phyloP scores from a whole-genome alignment of 192 early-diverging fungal species.

The Coemansia sp. region DNA sequence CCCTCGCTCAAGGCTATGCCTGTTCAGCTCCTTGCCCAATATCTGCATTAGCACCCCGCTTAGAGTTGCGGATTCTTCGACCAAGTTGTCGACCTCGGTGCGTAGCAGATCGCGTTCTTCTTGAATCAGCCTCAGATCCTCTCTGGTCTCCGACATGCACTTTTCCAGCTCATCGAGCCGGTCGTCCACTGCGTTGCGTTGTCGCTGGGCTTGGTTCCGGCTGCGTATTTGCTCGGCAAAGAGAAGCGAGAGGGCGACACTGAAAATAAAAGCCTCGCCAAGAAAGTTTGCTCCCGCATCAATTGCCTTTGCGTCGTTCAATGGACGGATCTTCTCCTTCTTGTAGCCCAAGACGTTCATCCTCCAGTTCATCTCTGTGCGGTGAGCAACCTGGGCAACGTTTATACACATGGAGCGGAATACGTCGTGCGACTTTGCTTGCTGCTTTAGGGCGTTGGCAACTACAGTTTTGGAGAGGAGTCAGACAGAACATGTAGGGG shows the following conservation, averaged over 20 bases:
- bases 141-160: constrained; percentile 34
- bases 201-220: constrained; percentile 34
- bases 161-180: constrained; percentile 58
- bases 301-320: constrained; percentile 77
- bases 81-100: constrained; percentile 23
- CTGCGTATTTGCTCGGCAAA: constrained; percentile 70
- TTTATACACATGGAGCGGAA: constrained; percentile 73
- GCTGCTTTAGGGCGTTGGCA: constrained; percentile 54
- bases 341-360: constrained; percentile 79
- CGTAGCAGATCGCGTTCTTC: constrained; percentile 22
- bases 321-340: constrained; percentile 69
- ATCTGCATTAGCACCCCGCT: constrained; percentile 41
- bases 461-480: constrained; percentile 25
- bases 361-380: constrained; percentile 81
- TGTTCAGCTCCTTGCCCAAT: constrained; percentile 29
- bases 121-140: constrained; percentile 40
- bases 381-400: constrained; percentile 72
- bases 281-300: constrained; percentile 80
- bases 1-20: constrained; percentile 20
- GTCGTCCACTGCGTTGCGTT: constrained; percentile 37
- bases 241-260: constrained; percentile 70
- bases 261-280: constrained; percentile 73
- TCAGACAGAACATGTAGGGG: neutral
- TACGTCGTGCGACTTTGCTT: constrained; percentile 56
- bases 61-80: constrained; percentile 22